Conservation (phyloP, 140 eudicot species). For the Stevia rebaudiana region DNA sequence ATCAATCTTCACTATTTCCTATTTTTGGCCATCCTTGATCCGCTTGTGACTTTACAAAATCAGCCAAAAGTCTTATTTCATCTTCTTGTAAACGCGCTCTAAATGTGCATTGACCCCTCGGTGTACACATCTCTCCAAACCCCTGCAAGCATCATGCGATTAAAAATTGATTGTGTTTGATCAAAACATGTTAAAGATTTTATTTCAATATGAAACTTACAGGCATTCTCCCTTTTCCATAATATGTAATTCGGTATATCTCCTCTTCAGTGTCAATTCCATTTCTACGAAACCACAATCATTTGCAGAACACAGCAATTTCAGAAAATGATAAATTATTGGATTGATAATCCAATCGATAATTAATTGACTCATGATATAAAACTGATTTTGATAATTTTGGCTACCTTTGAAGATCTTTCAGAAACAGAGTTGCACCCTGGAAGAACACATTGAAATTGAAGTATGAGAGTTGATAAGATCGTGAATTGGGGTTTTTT, state of each 20-base stretch:
- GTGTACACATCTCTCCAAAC: constrained; percentile 86
- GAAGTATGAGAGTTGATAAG: neutral
- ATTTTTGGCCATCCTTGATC: constrained; percentile 76
- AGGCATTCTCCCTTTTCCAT: constrained; percentile 97
- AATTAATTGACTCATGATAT: neutral
- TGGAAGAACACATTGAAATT: constrained; percentile 18
- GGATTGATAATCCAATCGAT: neutral
- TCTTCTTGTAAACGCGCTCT: constrained; percentile 83
- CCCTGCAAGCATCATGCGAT: constrained; percentile 43
- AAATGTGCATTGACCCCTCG: constrained; percentile 97
- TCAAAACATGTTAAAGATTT: constrained; percentile 10
- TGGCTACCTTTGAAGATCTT: constrained; percentile 70
- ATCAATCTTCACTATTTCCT: constrained; percentile 39
- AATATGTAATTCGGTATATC: constrained; percentile 63
- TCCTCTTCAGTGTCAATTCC: constrained; percentile 84
- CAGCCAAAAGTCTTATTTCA: constrained; percentile 71
- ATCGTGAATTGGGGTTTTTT: neutral
- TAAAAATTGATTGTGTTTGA: constrained; percentile 8
- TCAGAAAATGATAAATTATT: neutral
- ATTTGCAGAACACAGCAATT: neutral
- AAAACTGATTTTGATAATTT: neutral
- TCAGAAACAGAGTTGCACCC: constrained; percentile 87
- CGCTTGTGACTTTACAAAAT: constrained; percentile 90
- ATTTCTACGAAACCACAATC: constrained; percentile 36
- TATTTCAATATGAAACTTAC: constrained; percentile 35